Evolutionary conservation across 768 basidiomycete species (phyloP).

Genomic region (Amanita muscaria): DNA sequence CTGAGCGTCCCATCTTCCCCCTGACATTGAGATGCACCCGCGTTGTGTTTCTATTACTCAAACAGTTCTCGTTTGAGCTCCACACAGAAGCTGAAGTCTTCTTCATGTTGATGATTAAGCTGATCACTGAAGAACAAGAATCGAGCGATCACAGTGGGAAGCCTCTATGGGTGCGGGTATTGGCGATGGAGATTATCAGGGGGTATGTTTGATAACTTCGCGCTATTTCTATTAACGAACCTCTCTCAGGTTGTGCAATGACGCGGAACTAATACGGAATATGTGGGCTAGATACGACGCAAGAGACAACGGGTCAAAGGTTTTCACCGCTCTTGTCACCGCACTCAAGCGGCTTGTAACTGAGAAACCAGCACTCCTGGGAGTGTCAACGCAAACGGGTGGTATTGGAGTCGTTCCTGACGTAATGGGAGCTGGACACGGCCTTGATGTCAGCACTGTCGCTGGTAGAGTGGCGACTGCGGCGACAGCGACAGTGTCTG

Average conservation of each 20-base stretch:
- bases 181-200: slow-evolving; percentile 88
- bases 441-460: slow-evolving; percentile 55
- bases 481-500: slow-evolving; percentile 75
- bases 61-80: slow-evolving; percentile 80
- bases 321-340: slow-evolving; percentile 71
- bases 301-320: slow-evolving; percentile 49
- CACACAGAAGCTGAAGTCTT: slow-evolving; percentile 83
- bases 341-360: slow-evolving; percentile 82
- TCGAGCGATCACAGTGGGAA: slow-evolving; percentile 24
- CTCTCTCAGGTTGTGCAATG: slow-evolving; percentile 56
- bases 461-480: slow-evolving; percentile 80
- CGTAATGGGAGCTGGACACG: slow-evolving; percentile 35
- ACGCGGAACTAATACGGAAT: slow-evolving; percentile 67
- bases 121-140: slow-evolving; percentile 45
- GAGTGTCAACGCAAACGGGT: slow-evolving; percentile 69
- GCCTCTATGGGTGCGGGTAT: slow-evolving; percentile 82
- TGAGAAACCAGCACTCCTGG: slow-evolving; percentile 81
- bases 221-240: neutral
- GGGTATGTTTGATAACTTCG: slow-evolving; percentile 39
- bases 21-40: slow-evolving; percentile 86
- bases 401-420: slow-evolving; percentile 59
- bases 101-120: slow-evolving; percentile 60
- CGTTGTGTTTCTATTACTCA: slow-evolving; percentile 87
- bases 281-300: slow-evolving; percentile 78
- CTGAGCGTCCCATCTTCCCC: slow-evolving; percentile 77